phyloP scores from a whole-genome alignment of 2,329 filamentous ascomycete species.

The Colletotrichum euphorbiae region DNA sequence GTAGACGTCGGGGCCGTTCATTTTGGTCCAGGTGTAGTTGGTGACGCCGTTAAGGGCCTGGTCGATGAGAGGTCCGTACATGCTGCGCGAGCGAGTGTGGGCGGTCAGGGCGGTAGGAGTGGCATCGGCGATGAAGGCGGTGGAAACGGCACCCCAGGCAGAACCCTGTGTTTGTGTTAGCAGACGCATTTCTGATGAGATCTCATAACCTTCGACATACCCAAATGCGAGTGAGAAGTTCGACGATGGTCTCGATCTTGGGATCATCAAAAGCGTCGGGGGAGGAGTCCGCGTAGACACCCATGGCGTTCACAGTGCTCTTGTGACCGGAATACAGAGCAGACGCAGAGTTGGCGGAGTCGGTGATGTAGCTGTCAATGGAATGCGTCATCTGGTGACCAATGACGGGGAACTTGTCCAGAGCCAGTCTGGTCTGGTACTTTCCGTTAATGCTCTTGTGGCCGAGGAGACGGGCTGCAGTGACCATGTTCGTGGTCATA shows the following conservation, averaged over 20 bases:
- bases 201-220: constrained; percentile 59
- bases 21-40: constrained; percentile 85
- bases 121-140: constrained; percentile 84
- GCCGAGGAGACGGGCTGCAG: constrained; percentile 81
- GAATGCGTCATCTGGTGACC: constrained; percentile 93
- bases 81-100: constrained; percentile 76
- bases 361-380: constrained; percentile 86
- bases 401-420: constrained; percentile 87
- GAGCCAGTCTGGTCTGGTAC: constrained; percentile 79
- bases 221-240: constrained; percentile 78
- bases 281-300: constrained; percentile 82
- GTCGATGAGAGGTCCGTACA: constrained; percentile 80
- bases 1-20: constrained; percentile 80
- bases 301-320: constrained; percentile 83
- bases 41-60: constrained; percentile 79
- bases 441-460: constrained; percentile 88
- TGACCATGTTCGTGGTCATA: constrained; percentile 81
- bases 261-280: constrained; percentile 81
- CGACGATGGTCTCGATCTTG: constrained; percentile 86
- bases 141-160: constrained; percentile 76
- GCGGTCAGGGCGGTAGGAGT: constrained; percentile 81
- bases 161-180: constrained; percentile 53
- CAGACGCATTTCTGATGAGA: not conserved
- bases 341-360: constrained; percentile 86
- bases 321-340: constrained; percentile 88